Evolutionary conservation across 2,329 filamentous ascomycete species (phyloP).

Genomic region (Calonectria pseudoturangicola): DNA sequence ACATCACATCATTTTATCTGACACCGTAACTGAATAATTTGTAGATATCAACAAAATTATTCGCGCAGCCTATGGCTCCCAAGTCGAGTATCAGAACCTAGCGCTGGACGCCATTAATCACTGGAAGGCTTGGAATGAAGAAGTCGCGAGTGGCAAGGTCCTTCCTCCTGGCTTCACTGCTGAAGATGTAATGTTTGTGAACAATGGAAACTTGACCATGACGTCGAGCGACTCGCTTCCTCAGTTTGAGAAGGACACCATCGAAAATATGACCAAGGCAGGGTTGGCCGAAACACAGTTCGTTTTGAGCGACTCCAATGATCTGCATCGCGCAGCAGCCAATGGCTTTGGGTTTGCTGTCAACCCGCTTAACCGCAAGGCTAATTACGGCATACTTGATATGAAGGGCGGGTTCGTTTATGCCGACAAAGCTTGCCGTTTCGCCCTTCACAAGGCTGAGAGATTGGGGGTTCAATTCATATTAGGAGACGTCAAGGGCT

Average conservation of each 20-base stretch:
- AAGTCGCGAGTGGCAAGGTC: slow-evolving; percentile 1
- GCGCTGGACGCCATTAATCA: slow-evolving; percentile 28
- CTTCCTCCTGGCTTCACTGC: slow-evolving; percentile 19
- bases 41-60: slow-evolving; percentile 36
- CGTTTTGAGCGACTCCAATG: neutral
- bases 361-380: slow-evolving; percentile 61
- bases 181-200: slow-evolving; percentile 25
- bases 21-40: neutral
- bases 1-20: neutral
- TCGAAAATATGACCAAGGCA: slow-evolving; percentile 28
- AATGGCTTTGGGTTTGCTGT: slow-evolving; percentile 58
- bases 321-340: slow-evolving; percentile 54
- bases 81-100: slow-evolving; percentile 27
- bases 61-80: slow-evolving; percentile 29
- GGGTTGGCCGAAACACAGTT: slow-evolving; percentile 24
- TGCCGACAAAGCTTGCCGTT: slow-evolving; percentile 67
- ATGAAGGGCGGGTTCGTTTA: slow-evolving; percentile 65
- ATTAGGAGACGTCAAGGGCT: slow-evolving; percentile 57
- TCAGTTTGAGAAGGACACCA: slow-evolving; percentile 25
- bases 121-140: slow-evolving; percentile 34
- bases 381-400: slow-evolving; percentile 64
- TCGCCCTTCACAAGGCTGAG: slow-evolving; percentile 65
- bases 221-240: slow-evolving; percentile 12
- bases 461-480: slow-evolving; percentile 64
- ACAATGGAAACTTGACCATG: slow-evolving; percentile 35